A percentile compares a stretch with the other conserved stretches of the same genome.
Conservation (phyloP, 148 eudicot genomes). For the Cornus kousa region DNA sequence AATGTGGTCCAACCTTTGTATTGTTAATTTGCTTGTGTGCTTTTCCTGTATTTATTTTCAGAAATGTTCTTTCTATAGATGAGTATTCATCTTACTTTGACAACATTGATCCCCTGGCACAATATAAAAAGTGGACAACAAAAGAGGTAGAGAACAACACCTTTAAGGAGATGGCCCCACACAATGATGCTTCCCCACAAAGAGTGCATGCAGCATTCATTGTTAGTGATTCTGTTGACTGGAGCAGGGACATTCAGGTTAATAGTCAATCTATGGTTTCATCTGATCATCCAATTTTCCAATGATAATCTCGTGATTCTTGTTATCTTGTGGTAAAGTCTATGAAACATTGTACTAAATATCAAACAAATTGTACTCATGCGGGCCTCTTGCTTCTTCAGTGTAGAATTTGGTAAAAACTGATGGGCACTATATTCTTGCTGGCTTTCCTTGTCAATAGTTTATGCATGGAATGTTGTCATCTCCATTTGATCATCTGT, state of each 20-base stretch:
- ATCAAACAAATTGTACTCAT: not conserved
- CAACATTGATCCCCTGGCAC: conserved; percentile 79
- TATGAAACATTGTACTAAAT: not conserved
- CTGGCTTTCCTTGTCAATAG: not conserved
- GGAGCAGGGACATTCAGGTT: conserved; percentile 98
- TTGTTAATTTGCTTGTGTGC: conserved; percentile 1
- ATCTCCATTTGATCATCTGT: conserved; percentile 1
- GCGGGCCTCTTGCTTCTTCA: not conserved
- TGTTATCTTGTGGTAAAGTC: not conserved
- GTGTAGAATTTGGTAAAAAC: not conserved
- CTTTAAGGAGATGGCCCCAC: conserved; percentile 13
- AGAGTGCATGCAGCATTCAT: conserved; percentile 70
- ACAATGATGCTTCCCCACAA: conserved; percentile 46
- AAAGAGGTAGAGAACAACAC: conserved; percentile 20
- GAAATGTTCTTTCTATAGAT: conserved; percentile 80
- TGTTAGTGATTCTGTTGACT: conserved; percentile 88
- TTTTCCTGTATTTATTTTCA: conserved; percentile 20
- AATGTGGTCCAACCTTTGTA: not conserved
- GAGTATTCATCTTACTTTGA: conserved; percentile 83
- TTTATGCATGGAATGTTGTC: not conserved
- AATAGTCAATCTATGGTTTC: conserved; percentile 14
- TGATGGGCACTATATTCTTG: not conserved
- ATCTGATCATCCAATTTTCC: conserved; percentile 6
- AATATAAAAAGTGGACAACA: conserved; percentile 59
- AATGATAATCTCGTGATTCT: not conserved